Evolutionary conservation across 768 basidiomycete genomes (phyloP), one percentile per base, ranked within the genome.

Genomic region (Phaeotremella skinneri): DNA sequence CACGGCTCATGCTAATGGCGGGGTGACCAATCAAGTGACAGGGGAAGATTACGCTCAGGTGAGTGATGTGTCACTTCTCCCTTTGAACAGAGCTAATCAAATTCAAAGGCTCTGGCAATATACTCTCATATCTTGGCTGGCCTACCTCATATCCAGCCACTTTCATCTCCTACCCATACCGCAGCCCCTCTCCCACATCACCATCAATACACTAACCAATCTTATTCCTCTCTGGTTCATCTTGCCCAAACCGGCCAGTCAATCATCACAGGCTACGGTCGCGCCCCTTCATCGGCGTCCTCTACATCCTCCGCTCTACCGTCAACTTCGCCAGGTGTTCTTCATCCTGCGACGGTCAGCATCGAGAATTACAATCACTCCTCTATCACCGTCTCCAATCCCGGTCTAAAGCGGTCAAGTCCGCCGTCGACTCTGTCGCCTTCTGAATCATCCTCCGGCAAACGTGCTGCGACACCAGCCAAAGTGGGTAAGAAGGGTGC

Each of bases 41-140:
- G 58, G 16, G 17, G 62, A 59, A 2, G 62, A 66, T 20, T 70
- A 64, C 42, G 58, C 65, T 1, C 62, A 62, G 51, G 63, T 67
- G 47, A 63, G 57, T 41, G 6, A 7, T 34, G 17, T 20, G 17
- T 31, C 16, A 20, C 13, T 16, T 37, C 48, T 9, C n/a, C 29
- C 2, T 6, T 50, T 34, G 25, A 29, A 16, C 14, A 7, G 17
- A 2, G 6, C 49, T 49, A 49, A 47, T 49, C 39, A 29, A 52
- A 32, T 27, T 5, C 26, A 4, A 30, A 66, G 65, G 65, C 53
- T 16, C 32, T 66, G 14, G 29, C 27, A 23, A 56, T 66, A 50
- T 66, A 66, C 34, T 42, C 56, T 51, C 55, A 56, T 32, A 51
- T 66, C 49, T 31, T 58, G 13, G 14, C 54, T 37, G 54, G 61